Base-by-base conservation (phyloP, 2,329 filamentous ascomycete genomes). In the Zasmidium angulare region DNA sequence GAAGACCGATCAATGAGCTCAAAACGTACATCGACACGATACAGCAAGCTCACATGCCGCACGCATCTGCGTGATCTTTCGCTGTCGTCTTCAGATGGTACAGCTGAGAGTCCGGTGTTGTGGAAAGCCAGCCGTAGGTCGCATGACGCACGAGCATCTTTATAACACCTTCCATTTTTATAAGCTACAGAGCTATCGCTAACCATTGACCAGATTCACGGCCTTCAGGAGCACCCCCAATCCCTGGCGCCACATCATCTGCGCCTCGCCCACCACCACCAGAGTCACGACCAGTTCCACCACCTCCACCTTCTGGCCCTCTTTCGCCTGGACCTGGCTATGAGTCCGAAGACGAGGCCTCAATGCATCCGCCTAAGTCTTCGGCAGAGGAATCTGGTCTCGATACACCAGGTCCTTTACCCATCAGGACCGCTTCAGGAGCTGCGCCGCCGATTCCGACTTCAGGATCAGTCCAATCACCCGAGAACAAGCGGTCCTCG, bases 301-400 rank as follows among this genome's bases (percentile, higher is more conserved):
- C 73, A 55, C 73, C 75, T 49, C 73, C 75, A 50, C 59, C 64
- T 20, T 62, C 62, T 52, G 60, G 58, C 2, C 69, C 69, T 17
- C 80, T 82, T 50, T 90, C 90, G 46, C 87, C 86, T 49, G 91
- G 87, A 59, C 83, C 89, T 61, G 92, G 91, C 26, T 96, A 91
- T 1, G 90, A 89, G 72, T 95, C 93, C 47, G 93, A 96, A 68
- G 93, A 97, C 72, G 93, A 97, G 74, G 78, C 92, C 68, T 91
- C 89, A 10, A 76, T 69, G 71, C 82, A 68, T 43, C 64, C 60
- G 46, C 68, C 66, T 74, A 81, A 64, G 67, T 76, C 69, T 55
- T 81, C 78, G 19, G 65, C 77, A 48, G 75, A 75, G 26, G 67
- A 67, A 4, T 65, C 76, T 24, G 63, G 65, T 11, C 61, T 62